Conservation (phyloP, 2,329 filamentous ascomycete species). For the Aspergillus pseudoglaucus region DNA sequence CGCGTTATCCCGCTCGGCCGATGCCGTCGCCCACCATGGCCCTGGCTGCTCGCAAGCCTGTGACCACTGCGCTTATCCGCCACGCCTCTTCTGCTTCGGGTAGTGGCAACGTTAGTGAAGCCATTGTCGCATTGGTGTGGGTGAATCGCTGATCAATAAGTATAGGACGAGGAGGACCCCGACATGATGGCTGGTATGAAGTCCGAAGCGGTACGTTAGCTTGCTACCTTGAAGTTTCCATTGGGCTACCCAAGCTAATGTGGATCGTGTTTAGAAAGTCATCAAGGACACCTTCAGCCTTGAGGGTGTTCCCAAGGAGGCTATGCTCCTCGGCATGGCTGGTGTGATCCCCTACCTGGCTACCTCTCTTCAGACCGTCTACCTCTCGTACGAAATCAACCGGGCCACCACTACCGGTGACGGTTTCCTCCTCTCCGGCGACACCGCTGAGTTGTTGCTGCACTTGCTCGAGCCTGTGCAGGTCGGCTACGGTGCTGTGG, state of each 20-base stretch:
- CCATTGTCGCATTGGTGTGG: conserved; percentile 16
- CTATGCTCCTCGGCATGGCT: conserved; percentile 62
- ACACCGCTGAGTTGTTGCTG: conserved; percentile 66
- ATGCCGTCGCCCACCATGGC: conserved; percentile 34
- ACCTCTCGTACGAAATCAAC: conserved; percentile 76
- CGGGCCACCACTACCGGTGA: conserved; percentile 56
- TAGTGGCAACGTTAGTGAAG: conserved; percentile 40
- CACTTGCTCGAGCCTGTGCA: conserved; percentile 77
- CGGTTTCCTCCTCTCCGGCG: conserved; percentile 59
- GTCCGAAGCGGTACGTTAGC: conserved; percentile 51
- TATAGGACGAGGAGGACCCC: conserved; percentile 34
- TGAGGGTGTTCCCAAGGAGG: conserved; percentile 58
- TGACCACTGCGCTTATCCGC: conserved; percentile 44
- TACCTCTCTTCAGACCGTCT: conserved; percentile 76
- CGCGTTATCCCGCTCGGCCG: conserved; percentile 31
- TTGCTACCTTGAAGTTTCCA: conserved; percentile 3
- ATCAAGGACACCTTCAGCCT: conserved; percentile 66
- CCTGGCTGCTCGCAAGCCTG: conserved; percentile 39
- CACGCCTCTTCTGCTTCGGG: conserved; percentile 31
- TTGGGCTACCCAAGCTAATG: conserved; percentile 5
- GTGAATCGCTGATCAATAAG: conserved; percentile 46
- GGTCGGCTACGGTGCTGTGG: conserved; percentile 81
- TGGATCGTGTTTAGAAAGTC: conserved; percentile 42
- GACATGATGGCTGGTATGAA: conserved; percentile 50
- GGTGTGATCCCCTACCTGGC: conserved; percentile 79